Conservation (phyloP, 2,329 filamentous ascomycete species). For the Septoria linicola region DNA sequence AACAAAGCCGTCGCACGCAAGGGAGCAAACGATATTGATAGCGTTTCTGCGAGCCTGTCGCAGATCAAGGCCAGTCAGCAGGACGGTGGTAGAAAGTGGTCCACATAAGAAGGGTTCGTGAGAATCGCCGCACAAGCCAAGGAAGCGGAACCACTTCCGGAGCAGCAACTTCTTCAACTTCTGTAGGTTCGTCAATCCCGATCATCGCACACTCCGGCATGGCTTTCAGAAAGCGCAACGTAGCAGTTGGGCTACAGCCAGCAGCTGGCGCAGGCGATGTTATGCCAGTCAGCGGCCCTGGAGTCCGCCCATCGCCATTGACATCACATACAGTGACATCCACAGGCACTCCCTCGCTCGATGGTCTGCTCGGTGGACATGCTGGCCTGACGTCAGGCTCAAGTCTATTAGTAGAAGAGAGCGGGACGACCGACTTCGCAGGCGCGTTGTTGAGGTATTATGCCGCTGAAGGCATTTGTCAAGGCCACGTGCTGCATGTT, state of each 20-base stretch:
- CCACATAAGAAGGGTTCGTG: no score
- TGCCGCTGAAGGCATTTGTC: conserved; percentile 87
- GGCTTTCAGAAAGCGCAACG: conserved; percentile 32
- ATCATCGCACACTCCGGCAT: conserved; percentile 12
- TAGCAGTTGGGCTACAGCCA: conserved; percentile 19
- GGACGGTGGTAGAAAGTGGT: no score
- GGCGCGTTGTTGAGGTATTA: conserved; percentile 83
- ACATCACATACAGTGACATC: conserved; percentile 88
- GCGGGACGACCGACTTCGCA: conserved; percentile 90
- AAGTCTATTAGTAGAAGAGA: conserved; percentile 78
- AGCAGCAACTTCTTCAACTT: no score
- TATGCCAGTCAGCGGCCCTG: conserved; percentile 32
- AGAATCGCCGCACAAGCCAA: no score
- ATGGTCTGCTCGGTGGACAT: conserved; percentile 82
- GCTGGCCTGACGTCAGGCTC: conserved; percentile 79
- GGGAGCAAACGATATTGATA: no score
- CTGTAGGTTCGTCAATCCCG: no score
- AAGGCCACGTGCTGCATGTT: conserved; percentile 85
- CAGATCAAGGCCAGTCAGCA: no score
- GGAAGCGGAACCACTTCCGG: no score
- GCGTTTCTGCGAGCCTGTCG: no score
- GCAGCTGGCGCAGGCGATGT: not conserved
- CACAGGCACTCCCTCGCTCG: conserved; percentile 82
- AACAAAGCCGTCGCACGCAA: no score
- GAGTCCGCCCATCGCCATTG: conserved; percentile 78